Base-by-base conservation (phyloP, 2,329 filamentous ascomycete genomes). In the Sphaerostilbella broomeana region DNA sequence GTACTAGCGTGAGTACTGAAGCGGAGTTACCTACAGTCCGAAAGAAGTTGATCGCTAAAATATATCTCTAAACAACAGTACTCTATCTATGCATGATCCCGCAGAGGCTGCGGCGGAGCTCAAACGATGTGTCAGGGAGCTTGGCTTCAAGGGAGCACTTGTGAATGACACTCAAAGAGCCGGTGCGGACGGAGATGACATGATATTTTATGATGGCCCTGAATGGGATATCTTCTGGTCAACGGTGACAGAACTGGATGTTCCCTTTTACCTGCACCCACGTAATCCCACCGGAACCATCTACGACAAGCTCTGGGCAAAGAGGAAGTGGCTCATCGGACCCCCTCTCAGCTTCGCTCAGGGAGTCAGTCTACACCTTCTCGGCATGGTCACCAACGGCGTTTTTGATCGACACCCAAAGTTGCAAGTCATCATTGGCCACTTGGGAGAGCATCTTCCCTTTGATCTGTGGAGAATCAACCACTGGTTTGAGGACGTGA, bases 251-350 rank as follows among this genome's bases (percentile, higher is more conserved):
- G 72, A 79, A 29, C 69, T 83, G 0, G 73, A 81, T 41, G 77
- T 81, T 0, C 77, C 78, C 0, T 67, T 83, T 34, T 83, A 82
- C 50, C 63, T 83, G 1, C 79, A 83, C 54, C 79, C 77, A 0
- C 64, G 72, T 33, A 70, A 72, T 47, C 74, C 78, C 2, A 73
- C 72, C 0, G 75, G 75, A 6, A 65, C 63, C 13, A 67, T 77
- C 39, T 63, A 73, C 48, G 72, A 79, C 4, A 74, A 74, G 51
- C 66, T 79, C 17, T 81, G 70, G 65, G 70, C 69, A 2, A 65
- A 77, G 48, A 66, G 76, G 16, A 71, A 71, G 51, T 81, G 70
- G 67, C 68, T 81, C 19, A 60, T 80, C 30, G 78, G 77, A 0
- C 74, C 76, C 1, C 74, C 76, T 0, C 63, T 77, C 6, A 70